Evolutionary conservation across 371 early-diverging fungal genomes (phyloP), one percentile per base, ranked within the genome.

Genomic region (Lichtheimia ramosa): DNA sequence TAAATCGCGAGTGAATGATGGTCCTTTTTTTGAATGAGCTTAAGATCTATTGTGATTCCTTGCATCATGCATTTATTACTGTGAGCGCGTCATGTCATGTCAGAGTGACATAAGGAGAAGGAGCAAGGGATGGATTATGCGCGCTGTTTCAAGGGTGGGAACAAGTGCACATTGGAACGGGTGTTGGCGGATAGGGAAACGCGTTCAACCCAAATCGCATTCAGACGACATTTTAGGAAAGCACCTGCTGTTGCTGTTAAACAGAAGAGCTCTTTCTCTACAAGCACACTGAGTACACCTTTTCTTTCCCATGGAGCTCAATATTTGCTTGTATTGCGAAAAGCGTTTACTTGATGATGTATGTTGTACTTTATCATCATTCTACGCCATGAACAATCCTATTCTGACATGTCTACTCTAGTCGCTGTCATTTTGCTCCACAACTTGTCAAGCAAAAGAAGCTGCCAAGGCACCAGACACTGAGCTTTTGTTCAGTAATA

Each of bases 291-390:
- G 15, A 39, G 23, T 16, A 40, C 24, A 16, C 27, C 42, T 24
- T 41, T 43, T 55, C 15, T 43, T 55, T 55, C 23, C 56, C 43
- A 62, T 62, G 62, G 62, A 62, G 28, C 62, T 62, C 41, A 62
- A 56, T 42, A 62, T 62, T 55, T 62, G 62, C 51, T 48, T 62
- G 55, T 62, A 62, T 25, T 62, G 62, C 55, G 62, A 62, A 51
- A 62, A 54, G 24, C 62, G 62, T 40, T 25, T 62, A 51, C 56
- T 27, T 10, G 62, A 58, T 27, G 59, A 58, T 39, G 59, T 58
- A 58, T 58, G 27, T 58, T 40, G 56, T 5, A 14, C 12, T 51
- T 5, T 42, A 10, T 54, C 42, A 42, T 18, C 21, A 24, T 43
- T 55, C 18, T 55, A 24, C 10, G 54, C 16, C 21, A 46, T 46